Base-by-base conservation (phyloP, 2,329 filamentous ascomycete genomes). In the Capronia americana region DNA sequence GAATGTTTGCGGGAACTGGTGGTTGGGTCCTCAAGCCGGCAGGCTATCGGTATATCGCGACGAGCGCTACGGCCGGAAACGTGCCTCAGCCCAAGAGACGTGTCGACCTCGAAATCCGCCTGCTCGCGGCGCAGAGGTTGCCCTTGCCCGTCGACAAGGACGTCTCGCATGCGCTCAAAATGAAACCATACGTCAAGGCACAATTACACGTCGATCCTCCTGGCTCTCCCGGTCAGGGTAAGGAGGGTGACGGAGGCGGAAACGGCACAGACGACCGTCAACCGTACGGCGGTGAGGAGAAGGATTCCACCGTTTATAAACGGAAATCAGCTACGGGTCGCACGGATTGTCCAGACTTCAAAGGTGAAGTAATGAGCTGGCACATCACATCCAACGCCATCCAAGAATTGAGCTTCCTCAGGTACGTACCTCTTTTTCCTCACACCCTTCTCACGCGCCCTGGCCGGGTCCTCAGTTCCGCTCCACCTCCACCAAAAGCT, bases 21-120 rank as follows among this genome's bases (percentile, higher is more conserved):
- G 93, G 94, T 48, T 97, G 92, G 91, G 87, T 93, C 2, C 83
- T 95, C 68, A 97, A 97, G 78, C 93, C 93, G 0, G 77, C 84
- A 34, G 90, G 90, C 17, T 95, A 93, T 76, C 89, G 88, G 66
- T 83, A 81, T 38, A 67, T 50, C 17, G 51, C 48, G 20, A 17
- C 8, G 5, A 41, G 14, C 3, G 34, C 17, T 34, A 14, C 14
- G 34, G 10, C 60, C 24, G 51, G 74, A 14, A 75, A 78, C 20
- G 78, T 81, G 65, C 81, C 53, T 28, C 24, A 85, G 63, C 79
- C 80, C 51, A 78, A 83, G 83, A 82, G 81, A 64, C 87, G 81
- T 0, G 78, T 96, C 32, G 85, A 90, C 71, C 81, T 97, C 8
- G 84, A 80, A 57, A 88, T 97, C 70, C 90, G 88, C 38, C 79